phyloP scores from a whole-genome alignment of 345 rosid species.

The Moricandia arvensis region DNA sequence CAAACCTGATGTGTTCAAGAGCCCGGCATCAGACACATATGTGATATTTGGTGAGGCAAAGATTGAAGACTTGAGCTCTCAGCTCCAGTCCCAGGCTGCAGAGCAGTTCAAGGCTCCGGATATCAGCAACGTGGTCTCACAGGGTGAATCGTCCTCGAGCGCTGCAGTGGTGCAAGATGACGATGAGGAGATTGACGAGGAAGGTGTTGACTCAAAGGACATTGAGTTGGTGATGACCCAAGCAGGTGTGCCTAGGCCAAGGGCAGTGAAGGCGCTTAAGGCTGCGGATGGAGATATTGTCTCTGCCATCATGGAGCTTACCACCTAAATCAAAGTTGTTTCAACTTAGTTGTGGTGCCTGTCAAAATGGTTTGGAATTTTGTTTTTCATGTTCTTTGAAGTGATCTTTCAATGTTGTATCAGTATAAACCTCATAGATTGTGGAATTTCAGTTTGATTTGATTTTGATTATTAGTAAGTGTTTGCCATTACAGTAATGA shows the following conservation, averaged over 20 bases:
- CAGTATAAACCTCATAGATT: slow-evolving; percentile 25
- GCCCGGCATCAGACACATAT: slow-evolving; percentile 82
- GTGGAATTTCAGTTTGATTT: slow-evolving; percentile 26
- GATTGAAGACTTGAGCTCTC: slow-evolving; percentile 92
- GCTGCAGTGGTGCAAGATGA: slow-evolving; percentile 58
- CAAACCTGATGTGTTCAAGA: slow-evolving; percentile 91
- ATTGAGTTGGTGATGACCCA: slow-evolving; percentile 95
- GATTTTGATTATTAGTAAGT: background rate
- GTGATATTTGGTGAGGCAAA: slow-evolving; percentile 88
- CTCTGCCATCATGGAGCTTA: slow-evolving; percentile 89
- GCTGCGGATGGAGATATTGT: slow-evolving; percentile 81
- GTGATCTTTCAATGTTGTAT: slow-evolving; percentile 37
- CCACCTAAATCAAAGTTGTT: slow-evolving; percentile 42
- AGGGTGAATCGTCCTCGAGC: slow-evolving; percentile 59
- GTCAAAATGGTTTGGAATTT: slow-evolving; percentile 1
- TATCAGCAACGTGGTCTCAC: slow-evolving; percentile 56
- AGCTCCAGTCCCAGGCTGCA: slow-evolving; percentile 81
- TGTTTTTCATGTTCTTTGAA: slow-evolving; percentile 26
- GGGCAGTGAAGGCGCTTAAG: slow-evolving; percentile 79
- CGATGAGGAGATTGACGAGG: slow-evolving; percentile 88
- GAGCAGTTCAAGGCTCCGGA: slow-evolving; percentile 87
- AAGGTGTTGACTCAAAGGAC: slow-evolving; percentile 86
- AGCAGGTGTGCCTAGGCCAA: slow-evolving; percentile 78
- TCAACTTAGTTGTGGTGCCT: slow-evolving; percentile 24
- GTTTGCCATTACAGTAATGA: background rate